These are phyloP conservation scores for Geotrichum ghanense DNA, from an alignment of 805 yeast genomes.

Conservation along the genomic window DNA sequence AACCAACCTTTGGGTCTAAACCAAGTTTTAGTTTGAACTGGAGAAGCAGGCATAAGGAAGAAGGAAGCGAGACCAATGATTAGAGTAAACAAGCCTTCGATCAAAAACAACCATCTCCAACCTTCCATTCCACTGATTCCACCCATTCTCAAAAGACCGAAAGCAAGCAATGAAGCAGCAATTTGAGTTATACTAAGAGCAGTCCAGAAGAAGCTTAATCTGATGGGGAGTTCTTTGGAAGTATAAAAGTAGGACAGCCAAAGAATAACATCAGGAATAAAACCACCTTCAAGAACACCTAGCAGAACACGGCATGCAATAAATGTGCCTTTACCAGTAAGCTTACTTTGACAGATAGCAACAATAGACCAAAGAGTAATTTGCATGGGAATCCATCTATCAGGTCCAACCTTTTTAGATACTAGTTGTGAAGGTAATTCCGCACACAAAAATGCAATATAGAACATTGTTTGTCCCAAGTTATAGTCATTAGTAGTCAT, in stretches of 20 bases:
- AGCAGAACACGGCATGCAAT: constrained; percentile 38
- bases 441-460: constrained; percentile 42
- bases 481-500: constrained; percentile 49
- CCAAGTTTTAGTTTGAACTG: constrained; percentile 40
- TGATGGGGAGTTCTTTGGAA: constrained; percentile 41
- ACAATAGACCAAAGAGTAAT: constrained; percentile 47
- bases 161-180: constrained; percentile 37
- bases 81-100: constrained; percentile 52
- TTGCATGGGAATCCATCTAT: constrained; percentile 52
- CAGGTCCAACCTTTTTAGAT: constrained; percentile 54
- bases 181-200: constrained; percentile 39
- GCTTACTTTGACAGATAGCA: constrained; percentile 39
- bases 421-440: constrained; percentile 61
- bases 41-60: constrained; percentile 45
- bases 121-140: constrained; percentile 36
- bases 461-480: constrained; percentile 45
- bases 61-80: constrained; percentile 37
- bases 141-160: constrained; percentile 41
- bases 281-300: constrained; percentile 58
- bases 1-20: constrained; percentile 42
- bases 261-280: constrained; percentile 50
- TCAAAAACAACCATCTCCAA: constrained; percentile 57
- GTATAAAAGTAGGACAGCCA: constrained; percentile 63
- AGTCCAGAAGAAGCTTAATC: constrained; percentile 52
- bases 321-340: constrained; percentile 33